Percentiles rank a stretch among this genome's conserved stretches.
These are phyloP conservation scores for Carpinus fangiana DNA, from an alignment of 306 rosid species.

Conservation along the genomic window DNA sequence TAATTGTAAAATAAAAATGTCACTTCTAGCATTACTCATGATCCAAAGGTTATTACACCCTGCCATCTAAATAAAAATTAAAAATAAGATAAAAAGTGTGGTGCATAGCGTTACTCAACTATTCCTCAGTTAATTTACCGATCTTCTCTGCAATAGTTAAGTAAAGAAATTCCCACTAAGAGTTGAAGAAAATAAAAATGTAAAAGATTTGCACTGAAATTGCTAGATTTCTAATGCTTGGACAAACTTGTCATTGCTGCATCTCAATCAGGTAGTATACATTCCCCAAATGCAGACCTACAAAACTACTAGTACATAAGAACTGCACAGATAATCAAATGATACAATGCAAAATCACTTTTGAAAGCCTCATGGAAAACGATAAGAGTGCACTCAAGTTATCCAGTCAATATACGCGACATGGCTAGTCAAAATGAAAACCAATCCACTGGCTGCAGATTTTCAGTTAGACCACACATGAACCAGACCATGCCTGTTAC, in stretches of 20 bases:
- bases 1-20: no score
- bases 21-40: no score
- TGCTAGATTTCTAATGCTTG: neutral
- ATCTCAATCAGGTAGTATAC: neutral
- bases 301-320: neutral
- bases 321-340: slow-evolving; percentile 21
- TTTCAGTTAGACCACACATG: slow-evolving; percentile 92
- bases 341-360: slow-evolving; percentile 33
- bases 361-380: slow-evolving; percentile 9
- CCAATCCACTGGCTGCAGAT: slow-evolving; percentile 9
- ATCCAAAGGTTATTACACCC: no score
- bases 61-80: no score
- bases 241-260: neutral
- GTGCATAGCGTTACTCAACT: no score
- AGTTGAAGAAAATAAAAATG: no score
- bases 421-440: neutral
- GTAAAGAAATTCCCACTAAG: no score
- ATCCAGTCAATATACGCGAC: slow-evolving; percentile 2
- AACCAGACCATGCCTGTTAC: slow-evolving; percentile 78
- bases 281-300: neutral
- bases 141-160: no score
- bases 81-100: no score
- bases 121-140: no score
- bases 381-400: neutral
- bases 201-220: neutral